These are phyloP conservation scores for Phytomonas francai DNA, from an alignment of 208 protist genomes.

Conservation along the genomic window DNA sequence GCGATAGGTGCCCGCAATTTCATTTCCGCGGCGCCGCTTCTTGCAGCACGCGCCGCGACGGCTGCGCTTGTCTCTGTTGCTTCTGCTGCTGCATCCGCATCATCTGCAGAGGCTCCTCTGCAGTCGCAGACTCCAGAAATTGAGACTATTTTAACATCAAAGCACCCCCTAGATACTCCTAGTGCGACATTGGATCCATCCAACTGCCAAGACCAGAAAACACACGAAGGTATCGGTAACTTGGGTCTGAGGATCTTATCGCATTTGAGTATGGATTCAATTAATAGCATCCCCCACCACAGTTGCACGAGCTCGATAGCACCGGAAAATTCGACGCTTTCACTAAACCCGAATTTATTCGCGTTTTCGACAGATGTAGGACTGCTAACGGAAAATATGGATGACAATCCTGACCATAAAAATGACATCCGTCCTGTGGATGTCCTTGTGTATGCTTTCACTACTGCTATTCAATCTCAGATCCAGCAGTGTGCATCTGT, in stretches of 20 bases:
- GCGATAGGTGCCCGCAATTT: background rate
- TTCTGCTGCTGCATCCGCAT: background rate
- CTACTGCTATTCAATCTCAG: constrained; percentile 14
- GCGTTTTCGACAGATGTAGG: background rate
- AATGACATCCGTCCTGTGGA: constrained; percentile 19
- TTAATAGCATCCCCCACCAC: background rate
- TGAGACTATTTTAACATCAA: background rate
- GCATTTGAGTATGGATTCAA: background rate
- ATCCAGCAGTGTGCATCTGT: background rate
- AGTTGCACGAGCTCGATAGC: background rate
- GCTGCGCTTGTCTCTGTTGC: background rate
- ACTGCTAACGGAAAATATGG: background rate
- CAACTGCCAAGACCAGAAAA: background rate
- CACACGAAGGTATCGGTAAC: background rate
- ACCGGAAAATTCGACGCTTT: background rate
- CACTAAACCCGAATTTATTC: background rate
- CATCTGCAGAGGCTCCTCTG: background rate
- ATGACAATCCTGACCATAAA: background rate
- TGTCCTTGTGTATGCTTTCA: constrained; percentile 23
- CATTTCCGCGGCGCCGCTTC: background rate
- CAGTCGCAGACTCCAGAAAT: background rate
- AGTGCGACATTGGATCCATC: background rate
- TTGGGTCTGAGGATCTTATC: background rate
- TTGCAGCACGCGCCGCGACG: background rate
- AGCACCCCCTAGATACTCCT: background rate